A percentile compares a stretch with the other conserved stretches of the same genome.
These are phyloP conservation scores for Ophiocordyceps polyrhachis-furcata DNA, from an alignment of 2,329 filamentous ascomycete species.

Conservation along the genomic window DNA sequence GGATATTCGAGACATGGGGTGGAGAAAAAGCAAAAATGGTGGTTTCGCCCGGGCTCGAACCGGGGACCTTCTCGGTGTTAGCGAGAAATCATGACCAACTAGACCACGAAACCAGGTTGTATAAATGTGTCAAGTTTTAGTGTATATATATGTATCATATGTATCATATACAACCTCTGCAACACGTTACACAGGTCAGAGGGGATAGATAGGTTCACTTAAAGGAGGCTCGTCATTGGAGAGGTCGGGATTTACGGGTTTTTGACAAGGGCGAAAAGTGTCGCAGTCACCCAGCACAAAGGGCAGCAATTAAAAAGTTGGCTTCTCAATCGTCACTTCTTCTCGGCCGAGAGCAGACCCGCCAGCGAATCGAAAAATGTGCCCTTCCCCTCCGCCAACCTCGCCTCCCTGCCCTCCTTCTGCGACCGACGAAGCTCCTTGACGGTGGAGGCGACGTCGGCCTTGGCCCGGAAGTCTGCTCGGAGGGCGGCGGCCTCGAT, in stretches of 20 bases:
- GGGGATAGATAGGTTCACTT: too few relatives aligned
- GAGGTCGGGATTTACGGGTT: too few relatives aligned
- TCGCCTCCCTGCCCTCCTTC: conserved; percentile 34
- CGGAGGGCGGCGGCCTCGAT: conserved; percentile 45
- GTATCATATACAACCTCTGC: too few relatives aligned
- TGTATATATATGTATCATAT: too few relatives aligned
- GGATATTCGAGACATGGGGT: too few relatives aligned
- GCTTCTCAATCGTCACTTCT: conserved; percentile 6
- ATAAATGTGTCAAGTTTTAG: too few relatives aligned
- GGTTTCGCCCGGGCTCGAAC: conserved; percentile 21
- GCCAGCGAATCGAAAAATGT: conserved; percentile 13
- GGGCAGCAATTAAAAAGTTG: too few relatives aligned
- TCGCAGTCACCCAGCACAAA: too few relatives aligned
- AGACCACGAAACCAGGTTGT: conserved; percentile 16
- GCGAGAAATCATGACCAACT: conserved; percentile 21
- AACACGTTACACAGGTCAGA: too few relatives aligned
- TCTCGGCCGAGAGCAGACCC: conserved; percentile 10
- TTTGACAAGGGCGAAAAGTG: too few relatives aligned
- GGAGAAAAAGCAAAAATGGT: conserved; percentile 4
- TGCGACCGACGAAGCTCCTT: conserved; percentile 35
- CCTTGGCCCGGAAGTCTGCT: conserved; percentile 41
- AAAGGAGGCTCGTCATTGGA: too few relatives aligned
- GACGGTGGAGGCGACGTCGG: conserved; percentile 38
- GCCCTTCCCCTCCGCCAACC: conserved; percentile 13
- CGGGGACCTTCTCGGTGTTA: conserved; percentile 22